These are phyloP conservation scores for Nitzschia sp. DNA, from an alignment of 108 stramenopile genomes.

Conservation along the genomic window DNA sequence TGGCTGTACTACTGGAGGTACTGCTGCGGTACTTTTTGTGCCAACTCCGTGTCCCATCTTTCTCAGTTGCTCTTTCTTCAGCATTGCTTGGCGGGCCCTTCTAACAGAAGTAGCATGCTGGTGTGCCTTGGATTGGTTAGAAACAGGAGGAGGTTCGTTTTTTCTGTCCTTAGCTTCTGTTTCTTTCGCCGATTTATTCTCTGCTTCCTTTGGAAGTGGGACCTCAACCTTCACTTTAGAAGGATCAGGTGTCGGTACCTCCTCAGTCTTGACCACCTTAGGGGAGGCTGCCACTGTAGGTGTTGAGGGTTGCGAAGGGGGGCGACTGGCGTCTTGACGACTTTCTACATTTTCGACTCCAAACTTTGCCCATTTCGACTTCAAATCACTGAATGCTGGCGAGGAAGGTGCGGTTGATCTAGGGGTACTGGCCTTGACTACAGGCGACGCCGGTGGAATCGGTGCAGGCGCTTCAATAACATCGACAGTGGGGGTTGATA, in stretches of 20 bases:
- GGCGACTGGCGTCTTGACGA: not conserved
- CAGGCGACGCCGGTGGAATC: not conserved
- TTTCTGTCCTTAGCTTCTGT: no score
- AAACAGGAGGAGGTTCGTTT: no score
- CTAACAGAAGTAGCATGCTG: no score
- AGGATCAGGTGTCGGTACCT: no score
- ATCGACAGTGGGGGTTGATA: not conserved
- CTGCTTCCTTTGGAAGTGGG: no score
- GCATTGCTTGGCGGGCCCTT: not conserved
- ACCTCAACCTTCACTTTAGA: no score
- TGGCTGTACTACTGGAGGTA: not conserved
- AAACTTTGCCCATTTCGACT: conserved; percentile 31
- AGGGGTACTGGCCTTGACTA: not conserved
- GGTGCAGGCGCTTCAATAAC: no score
- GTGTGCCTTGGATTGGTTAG: no score
- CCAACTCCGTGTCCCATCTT: conserved; percentile 1
- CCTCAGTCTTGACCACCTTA: no score
- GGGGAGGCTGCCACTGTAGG: not conserved
- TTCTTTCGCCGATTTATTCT: no score
- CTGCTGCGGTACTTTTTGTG: not conserved
- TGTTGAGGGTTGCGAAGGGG: not conserved
- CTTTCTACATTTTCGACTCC: conserved; percentile 10
- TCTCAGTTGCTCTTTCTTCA: not conserved
- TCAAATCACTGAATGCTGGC: conserved; percentile 28
- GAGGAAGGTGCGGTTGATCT: not conserved